Conservation (phyloP, 495 filamentous ascomycete genomes). For the Rhizodiscina lignyota region DNA sequence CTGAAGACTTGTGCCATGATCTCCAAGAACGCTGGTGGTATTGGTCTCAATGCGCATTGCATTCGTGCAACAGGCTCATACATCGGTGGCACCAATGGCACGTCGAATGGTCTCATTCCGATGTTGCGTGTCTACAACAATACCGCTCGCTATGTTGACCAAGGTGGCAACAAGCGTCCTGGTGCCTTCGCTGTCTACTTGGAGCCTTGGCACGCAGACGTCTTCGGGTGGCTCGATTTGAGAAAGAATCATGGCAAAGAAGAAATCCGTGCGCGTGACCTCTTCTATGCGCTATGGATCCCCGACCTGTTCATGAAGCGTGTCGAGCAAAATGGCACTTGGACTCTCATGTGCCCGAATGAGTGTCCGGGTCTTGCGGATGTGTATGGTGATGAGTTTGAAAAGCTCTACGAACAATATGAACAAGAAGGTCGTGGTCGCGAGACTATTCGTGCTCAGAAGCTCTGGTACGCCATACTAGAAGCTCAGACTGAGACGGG, state of each 20-base stretch:
- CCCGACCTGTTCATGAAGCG: conserved; percentile 99
- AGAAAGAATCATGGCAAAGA: conserved; percentile 99
- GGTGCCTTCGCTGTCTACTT: conserved; percentile 98
- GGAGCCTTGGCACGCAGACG: conserved; percentile 98
- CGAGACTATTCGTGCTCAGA: conserved; percentile 87
- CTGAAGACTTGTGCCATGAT: conserved; percentile 99
- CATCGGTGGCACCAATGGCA: conserved; percentile 92
- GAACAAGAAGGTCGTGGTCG: conserved; percentile 80
- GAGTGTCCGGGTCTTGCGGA: conserved; percentile 90
- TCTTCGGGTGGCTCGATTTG: conserved; percentile 92
- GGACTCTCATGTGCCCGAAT: conserved; percentile 95
- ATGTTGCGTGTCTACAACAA: conserved; percentile 99
- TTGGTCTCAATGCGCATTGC: conserved; percentile 86
- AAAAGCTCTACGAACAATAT: conserved; percentile 84
- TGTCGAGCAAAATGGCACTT: conserved; percentile 84
- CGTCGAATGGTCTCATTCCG: conserved; percentile 91
- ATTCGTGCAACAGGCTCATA: conserved; percentile 95
- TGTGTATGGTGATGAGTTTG: conserved; percentile 94
- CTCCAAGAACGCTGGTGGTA: conserved; percentile 96
- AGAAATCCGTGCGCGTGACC: conserved; percentile 87
- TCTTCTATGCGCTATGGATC: conserved; percentile 97
- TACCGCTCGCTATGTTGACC: conserved; percentile 94
- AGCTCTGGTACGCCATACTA: conserved; percentile 96
- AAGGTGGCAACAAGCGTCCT: conserved; percentile 97
- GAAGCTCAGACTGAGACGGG: conserved; percentile 98